Conservation (phyloP, 495 filamentous ascomycete genomes). For the Aspergillus mulundensis region DNA sequence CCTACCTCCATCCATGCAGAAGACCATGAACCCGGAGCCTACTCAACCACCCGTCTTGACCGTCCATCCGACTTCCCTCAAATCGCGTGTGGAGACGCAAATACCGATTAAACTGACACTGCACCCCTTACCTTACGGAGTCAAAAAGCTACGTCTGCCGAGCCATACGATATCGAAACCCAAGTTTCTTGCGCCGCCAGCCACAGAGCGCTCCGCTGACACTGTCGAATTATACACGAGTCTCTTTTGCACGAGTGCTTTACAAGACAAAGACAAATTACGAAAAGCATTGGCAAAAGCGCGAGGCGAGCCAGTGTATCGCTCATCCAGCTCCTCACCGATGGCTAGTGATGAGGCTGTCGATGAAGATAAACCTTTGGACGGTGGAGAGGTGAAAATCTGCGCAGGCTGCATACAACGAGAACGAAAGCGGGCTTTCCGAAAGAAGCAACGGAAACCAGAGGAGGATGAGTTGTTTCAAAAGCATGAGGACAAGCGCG, state of each 20-base stretch:
- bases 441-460: constrained; percentile 84
- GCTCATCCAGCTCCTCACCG: constrained; percentile 27
- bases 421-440: constrained; percentile 78
- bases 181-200: constrained; percentile 71
- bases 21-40: constrained; percentile 20
- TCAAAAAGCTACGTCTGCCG: constrained; percentile 78
- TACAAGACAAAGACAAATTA: constrained; percentile 63
- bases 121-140: constrained; percentile 63
- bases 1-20: constrained; percentile 31
- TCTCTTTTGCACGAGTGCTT: constrained; percentile 90
- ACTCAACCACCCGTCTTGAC: constrained; percentile 40
- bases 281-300: constrained; percentile 66
- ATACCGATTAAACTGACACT: constrained; percentile 77
- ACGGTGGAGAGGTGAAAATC: constrained; percentile 82
- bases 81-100: constrained; percentile 93
- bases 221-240: constrained; percentile 76
- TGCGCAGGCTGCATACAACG: constrained; percentile 78
- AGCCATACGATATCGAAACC: constrained; percentile 86
- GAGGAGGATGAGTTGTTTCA: constrained; percentile 80
- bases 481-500: constrained; percentile 69
- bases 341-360: constrained; percentile 27
- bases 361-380: constrained; percentile 66
- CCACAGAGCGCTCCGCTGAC: constrained; percentile 56
- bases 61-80: constrained; percentile 64
- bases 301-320: constrained; percentile 32